Evolutionary conservation across 2,329 filamentous ascomycete species (phyloP).

Genomic region (Colletotrichum tanaceti): DNA sequence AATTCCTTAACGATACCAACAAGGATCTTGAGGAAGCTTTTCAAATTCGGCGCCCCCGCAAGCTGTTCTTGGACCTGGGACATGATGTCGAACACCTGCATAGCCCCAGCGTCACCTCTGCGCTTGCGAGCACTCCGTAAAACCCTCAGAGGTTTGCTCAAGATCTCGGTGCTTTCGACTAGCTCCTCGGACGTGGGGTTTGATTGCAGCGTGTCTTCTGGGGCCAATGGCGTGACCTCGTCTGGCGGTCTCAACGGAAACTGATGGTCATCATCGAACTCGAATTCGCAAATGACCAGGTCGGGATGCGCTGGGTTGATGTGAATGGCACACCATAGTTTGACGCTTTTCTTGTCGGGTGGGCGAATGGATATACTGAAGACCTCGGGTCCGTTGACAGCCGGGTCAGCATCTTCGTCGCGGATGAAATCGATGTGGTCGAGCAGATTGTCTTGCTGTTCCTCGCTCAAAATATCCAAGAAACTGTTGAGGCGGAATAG

Average conservation of each 20-base stretch:
- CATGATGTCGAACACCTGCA: slow-evolving; percentile 93
- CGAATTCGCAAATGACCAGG: slow-evolving; percentile 87
- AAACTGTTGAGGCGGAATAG: slow-evolving; percentile 82
- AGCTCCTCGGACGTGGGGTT: slow-evolving; percentile 80
- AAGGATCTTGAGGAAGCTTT: slow-evolving; percentile 81
- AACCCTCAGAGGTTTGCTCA: slow-evolving; percentile 82
- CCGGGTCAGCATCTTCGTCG: slow-evolving; percentile 82
- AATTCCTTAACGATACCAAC: slow-evolving; percentile 90
- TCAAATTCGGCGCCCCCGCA: slow-evolving; percentile 75
- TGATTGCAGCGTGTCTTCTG: slow-evolving; percentile 79
- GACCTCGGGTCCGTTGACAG: slow-evolving; percentile 83
- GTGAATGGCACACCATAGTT: slow-evolving; percentile 91
- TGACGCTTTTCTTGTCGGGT: slow-evolving; percentile 67
- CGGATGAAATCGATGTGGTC: slow-evolving; percentile 91
- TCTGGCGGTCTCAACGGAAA: slow-evolving; percentile 74
- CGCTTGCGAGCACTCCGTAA: slow-evolving; percentile 79
- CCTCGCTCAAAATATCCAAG: slow-evolving; percentile 84
- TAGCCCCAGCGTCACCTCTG: slow-evolving; percentile 82
- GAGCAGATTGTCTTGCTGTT: slow-evolving; percentile 84
- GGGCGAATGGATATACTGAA: slow-evolving; percentile 81
- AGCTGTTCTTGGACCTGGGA: slow-evolving; percentile 92
- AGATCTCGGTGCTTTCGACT: slow-evolving; percentile 78
- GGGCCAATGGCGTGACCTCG: slow-evolving; percentile 69
- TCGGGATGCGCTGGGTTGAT: slow-evolving; percentile 75
- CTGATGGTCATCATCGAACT: slow-evolving; percentile 79